Percentiles rank a stretch among this genome's conserved stretches.
Conservation (phyloP, 768 basidiomycete genomes). For the Auricularia heimuer region DNA sequence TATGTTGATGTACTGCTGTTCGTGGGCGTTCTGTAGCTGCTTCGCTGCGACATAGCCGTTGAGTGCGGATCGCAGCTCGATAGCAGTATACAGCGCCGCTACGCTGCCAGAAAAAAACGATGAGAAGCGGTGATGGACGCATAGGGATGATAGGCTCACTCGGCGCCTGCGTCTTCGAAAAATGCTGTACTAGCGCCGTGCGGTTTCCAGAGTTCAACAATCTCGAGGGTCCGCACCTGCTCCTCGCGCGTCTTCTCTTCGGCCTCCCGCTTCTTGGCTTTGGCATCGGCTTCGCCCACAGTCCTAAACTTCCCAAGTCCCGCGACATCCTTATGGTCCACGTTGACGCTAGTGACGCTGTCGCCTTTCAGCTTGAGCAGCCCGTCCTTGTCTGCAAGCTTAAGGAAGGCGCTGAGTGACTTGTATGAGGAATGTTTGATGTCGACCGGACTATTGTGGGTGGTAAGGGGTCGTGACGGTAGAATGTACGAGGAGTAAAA, state of each 20-base stretch:
- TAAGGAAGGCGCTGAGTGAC: slow-evolving; percentile 74
- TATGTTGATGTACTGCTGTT: slow-evolving; percentile 64
- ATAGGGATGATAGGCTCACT: slow-evolving; percentile 34
- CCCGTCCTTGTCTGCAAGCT: slow-evolving; percentile 60
- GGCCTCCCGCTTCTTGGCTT: slow-evolving; percentile 49
- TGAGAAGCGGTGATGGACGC: slow-evolving; percentile 4
- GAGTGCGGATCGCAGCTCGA: slow-evolving; percentile 48
- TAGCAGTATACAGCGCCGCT: slow-evolving; percentile 40
- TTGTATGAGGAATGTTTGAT: slow-evolving; percentile 77
- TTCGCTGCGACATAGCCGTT: slow-evolving; percentile 53
- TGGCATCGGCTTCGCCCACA: slow-evolving; percentile 54
- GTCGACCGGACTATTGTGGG: slow-evolving; percentile 36
- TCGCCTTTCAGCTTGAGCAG: slow-evolving; percentile 56
- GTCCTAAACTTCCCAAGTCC: slow-evolving; percentile 46
- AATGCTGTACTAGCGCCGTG: slow-evolving; percentile 43
- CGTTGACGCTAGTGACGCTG: slow-evolving; percentile 36
- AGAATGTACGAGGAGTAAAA: slow-evolving; percentile 73
- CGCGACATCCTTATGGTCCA: slow-evolving; percentile 45
- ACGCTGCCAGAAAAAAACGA: slow-evolving; percentile 28
- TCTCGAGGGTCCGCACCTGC: slow-evolving; percentile 38
- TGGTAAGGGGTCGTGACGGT: slow-evolving; percentile 54
- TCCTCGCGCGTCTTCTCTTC: slow-evolving; percentile 35
- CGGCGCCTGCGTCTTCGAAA: slow-evolving; percentile 53
- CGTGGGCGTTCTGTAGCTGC: slow-evolving; percentile 51
- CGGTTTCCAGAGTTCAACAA: slow-evolving; percentile 73